Conservation (phyloP, 192 early-diverging fungal genomes). For the Rhizoclosmatium sp. region DNA sequence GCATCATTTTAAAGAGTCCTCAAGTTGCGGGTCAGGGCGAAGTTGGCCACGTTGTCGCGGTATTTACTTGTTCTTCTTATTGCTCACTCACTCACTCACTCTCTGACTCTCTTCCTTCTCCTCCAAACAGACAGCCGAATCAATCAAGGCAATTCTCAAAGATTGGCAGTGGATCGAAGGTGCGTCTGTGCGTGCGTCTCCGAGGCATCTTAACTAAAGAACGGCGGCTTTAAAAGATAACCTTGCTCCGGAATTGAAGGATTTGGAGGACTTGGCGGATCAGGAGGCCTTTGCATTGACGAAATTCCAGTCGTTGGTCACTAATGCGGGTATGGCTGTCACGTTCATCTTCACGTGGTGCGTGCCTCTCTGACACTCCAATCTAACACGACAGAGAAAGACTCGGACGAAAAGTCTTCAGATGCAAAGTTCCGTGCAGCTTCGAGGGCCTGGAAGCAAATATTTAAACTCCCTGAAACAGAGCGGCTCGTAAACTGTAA, state of each 20-base stretch:
- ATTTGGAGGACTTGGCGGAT: conserved; percentile 79
- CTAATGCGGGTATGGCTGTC: conserved; percentile 67
- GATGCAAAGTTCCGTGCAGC: conserved; percentile 91
- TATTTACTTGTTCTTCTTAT: conserved; percentile 31
- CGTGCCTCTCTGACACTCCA: not conserved
- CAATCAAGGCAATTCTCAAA: conserved; percentile 79
- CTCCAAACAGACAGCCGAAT: conserved; percentile 65
- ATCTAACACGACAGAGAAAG: conserved; percentile 60
- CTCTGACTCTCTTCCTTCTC: not conserved
- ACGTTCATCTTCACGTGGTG: not conserved
- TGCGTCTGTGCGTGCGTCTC: conserved; percentile 1
- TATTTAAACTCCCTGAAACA: conserved; percentile 78
- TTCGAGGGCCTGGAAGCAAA: conserved; percentile 85
- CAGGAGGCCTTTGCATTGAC: conserved; percentile 88
- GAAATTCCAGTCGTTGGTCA: conserved; percentile 89
- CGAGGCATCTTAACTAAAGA: conserved; percentile 13
- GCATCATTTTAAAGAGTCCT: conserved; percentile 79
- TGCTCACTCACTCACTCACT: not conserved
- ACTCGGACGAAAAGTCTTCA: conserved; percentile 78
- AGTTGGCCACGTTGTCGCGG: conserved; percentile 82
- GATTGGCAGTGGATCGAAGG: conserved; percentile 93
- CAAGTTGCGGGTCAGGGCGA: conserved; percentile 45
- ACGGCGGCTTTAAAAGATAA: conserved; percentile 64
- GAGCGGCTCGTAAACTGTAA: conserved; percentile 93
- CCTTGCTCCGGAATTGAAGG: conserved; percentile 72